phyloP scores from a whole-genome alignment of 2,329 filamentous ascomycete species.

The Diaporthe sp. region DNA sequence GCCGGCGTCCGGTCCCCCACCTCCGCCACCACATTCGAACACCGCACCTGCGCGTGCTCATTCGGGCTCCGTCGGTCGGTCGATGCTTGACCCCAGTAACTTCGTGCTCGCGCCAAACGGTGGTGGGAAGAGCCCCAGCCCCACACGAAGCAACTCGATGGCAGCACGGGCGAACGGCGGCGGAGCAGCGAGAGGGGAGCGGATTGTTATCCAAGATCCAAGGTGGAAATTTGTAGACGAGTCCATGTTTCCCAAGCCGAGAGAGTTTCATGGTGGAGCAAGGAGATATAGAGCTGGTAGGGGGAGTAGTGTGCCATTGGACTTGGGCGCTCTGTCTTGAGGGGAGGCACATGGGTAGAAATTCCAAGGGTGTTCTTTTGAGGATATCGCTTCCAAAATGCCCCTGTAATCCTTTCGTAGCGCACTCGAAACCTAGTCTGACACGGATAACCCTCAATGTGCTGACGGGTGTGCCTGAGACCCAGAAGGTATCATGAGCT shows the following conservation, averaged over 20 bases:
- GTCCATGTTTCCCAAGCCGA: conserved; percentile 84
- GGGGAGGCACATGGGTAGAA: background rate
- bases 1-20: conserved; percentile 50
- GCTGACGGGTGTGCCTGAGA: background rate
- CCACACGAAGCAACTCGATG: conserved; percentile 55
- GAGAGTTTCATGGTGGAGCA: conserved; percentile 80
- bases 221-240: conserved; percentile 93
- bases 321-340: conserved; percentile 73
- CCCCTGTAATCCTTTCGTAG: background rate
- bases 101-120: conserved; percentile 82
- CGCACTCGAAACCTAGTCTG: background rate
- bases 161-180: conserved; percentile 47
- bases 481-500: background rate
- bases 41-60: conserved; percentile 48
- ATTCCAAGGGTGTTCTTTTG: no score
- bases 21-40: conserved; percentile 56
- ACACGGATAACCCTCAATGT: no score
- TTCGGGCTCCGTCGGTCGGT: conserved; percentile 62
- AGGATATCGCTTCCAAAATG: background rate
- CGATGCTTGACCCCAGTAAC: conserved; percentile 80
- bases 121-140: conserved; percentile 61
- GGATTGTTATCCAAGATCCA: conserved; percentile 78
- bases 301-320: conserved; percentile 93
- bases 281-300: conserved; percentile 91
- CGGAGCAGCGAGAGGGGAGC: conserved; percentile 50